Evolutionary conservation across 768 basidiomycete genomes (phyloP).

Genomic region (Dacryopinax spathularia): DNA sequence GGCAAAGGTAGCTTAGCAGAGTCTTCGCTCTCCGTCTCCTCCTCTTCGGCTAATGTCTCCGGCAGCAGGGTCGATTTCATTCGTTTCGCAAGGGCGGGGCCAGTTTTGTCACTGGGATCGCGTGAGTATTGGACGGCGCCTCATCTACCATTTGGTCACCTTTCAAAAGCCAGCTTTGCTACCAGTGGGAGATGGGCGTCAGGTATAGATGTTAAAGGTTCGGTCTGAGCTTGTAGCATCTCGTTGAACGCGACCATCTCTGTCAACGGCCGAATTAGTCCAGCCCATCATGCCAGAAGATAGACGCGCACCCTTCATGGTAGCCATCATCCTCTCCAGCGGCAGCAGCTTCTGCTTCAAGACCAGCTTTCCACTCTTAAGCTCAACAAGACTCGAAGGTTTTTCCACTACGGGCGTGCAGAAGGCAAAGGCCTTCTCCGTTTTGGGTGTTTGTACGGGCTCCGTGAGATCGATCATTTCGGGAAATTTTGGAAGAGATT

Average conservation of each 20-base stretch:
- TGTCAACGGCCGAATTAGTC: constrained; percentile 9
- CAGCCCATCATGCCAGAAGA: constrained; percentile 6
- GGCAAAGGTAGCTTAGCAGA: constrained; percentile 31
- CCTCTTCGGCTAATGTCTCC: constrained; percentile 27
- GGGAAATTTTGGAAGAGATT: not conserved
- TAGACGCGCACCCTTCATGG: constrained; percentile 54
- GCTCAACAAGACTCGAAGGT: constrained; percentile 7
- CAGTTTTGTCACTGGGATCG: constrained; percentile 51
- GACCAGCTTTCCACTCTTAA: constrained; percentile 15
- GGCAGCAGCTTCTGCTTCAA: constrained; percentile 12
- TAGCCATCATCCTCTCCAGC: constrained; percentile 36
- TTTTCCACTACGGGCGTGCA: not conserved
- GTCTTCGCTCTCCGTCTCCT: constrained; percentile 17
- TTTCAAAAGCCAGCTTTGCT: constrained; percentile 74
- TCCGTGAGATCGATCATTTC: constrained; percentile 7
- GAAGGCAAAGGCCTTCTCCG: not conserved
- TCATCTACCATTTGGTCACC: constrained; percentile 32
- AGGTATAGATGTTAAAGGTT: constrained; percentile 45
- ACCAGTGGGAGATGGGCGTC: constrained; percentile 59
- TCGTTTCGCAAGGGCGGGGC: constrained; percentile 47
- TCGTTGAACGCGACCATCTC: constrained; percentile 16
- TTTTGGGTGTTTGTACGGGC: not conserved
- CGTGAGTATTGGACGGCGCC: not conserved
- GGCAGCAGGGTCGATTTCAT: constrained; percentile 55
- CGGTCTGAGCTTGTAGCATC: constrained; percentile 48